Base-by-base conservation (phyloP, 371 early-diverging fungal species). In the Mucor indicus region DNA sequence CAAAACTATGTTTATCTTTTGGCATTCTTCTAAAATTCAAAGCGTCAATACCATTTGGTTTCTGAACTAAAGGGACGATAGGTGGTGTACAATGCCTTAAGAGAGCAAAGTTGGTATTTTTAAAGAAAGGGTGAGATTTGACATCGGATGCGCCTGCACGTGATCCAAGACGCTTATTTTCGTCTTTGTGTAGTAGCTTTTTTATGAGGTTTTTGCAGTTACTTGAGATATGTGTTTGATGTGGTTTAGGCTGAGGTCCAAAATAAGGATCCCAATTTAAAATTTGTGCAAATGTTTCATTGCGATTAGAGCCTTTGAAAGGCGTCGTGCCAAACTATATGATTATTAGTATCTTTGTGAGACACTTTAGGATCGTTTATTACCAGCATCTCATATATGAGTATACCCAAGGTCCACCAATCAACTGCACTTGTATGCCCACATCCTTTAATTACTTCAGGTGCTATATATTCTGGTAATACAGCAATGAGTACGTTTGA, bases 401-500 rank as follows among this genome's bases (percentile, higher is more conserved):
- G 71, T 21, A 99, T 93, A 12, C 98, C 99, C n/a, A 98, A 65
- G 7, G 98, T 95, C 99, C 99, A 99, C 93, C 98, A 96, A 72
- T 99, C 99, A 6, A 95, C 96, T 0, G 89, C 83, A 59, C 83
- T 86, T 12, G 97, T 93, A 71, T 98, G 97, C 12, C 98, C 98
- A 49, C 80, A 75, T 16, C 95, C 96, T 45, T 85, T 85, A 67
- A 91, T 87, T 11, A 91, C 91, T 67, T 97, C 98, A 15, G 98
- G 98, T 2, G 98, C 96, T 72, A 98, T 91, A 67, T 93, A 94
- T 66, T 94, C 95, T n/a, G n/a, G n/a, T n/a, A n/a, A n/a, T n/a
- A n/a, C n/a, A n/a, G n/a, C n/a, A n/a, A n/a, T n/a, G n/a, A n/a
- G n/a, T n/a, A n/a, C n/a, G n/a, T n/a, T n/a, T n/a, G n/a, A n/a